These are phyloP conservation scores for Phytophthora uliginosa DNA, from an alignment of 352 stramenopile species.

Conservation along the genomic window DNA sequence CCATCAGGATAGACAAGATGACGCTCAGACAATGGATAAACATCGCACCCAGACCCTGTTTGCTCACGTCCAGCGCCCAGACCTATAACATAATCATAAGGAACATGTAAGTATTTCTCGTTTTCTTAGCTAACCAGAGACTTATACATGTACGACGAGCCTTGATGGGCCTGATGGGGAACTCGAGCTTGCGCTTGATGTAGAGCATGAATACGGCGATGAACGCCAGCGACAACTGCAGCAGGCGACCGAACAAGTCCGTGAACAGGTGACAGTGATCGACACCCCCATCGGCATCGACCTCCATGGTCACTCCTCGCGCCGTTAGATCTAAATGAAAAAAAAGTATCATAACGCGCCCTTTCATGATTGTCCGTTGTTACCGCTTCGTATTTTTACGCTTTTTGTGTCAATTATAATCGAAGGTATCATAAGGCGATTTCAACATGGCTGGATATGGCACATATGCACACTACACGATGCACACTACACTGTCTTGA, in stretches of 20 bases:
- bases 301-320: slow-evolving; percentile 9
- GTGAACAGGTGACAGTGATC: slow-evolving; percentile 80
- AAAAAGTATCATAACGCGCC: slow-evolving; percentile 17
- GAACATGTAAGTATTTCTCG: not conserved
- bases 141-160: slow-evolving; percentile 15
- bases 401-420: slow-evolving; percentile 8
- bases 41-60: slow-evolving; percentile 71
- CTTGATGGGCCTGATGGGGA: slow-evolving; percentile 68
- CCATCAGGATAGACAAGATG: slow-evolving; percentile 67
- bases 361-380: slow-evolving; percentile 21
- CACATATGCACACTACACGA: slow-evolving; percentile 5
- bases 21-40: slow-evolving; percentile 76
- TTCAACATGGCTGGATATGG: slow-evolving; percentile 19
- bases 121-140: too few relatives aligned
- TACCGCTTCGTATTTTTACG: not conserved
- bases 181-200: slow-evolving; percentile 85
- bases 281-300: slow-evolving; percentile 2
- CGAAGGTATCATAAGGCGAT: slow-evolving; percentile 1
- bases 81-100: slow-evolving; percentile 43
- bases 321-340: slow-evolving; percentile 11
- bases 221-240: slow-evolving; percentile 66
- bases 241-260: slow-evolving; percentile 64
- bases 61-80: slow-evolving; percentile 77
- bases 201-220: slow-evolving; percentile 73
- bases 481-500: too few relatives aligned